These are phyloP conservation scores for Penicillium diatomitis DNA, from an alignment of 495 filamentous ascomycete species.

Conservation along the genomic window DNA sequence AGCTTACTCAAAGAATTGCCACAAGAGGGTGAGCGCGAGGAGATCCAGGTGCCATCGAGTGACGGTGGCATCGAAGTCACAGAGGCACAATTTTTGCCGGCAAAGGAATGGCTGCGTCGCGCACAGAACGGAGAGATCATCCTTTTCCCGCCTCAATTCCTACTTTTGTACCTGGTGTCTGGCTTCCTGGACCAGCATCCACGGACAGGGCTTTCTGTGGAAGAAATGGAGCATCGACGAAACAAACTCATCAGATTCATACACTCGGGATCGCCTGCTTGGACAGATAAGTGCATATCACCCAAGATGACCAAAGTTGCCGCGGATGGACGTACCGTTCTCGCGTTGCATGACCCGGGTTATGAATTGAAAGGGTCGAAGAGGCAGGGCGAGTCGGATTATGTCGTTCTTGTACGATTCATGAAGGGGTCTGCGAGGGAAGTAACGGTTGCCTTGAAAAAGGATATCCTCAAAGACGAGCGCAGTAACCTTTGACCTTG, in stretches of 20 bases:
- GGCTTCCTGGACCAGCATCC: conserved; percentile 46
- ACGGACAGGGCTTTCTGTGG: conserved; percentile 17
- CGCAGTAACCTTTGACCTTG: conserved; percentile 21
- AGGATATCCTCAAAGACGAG: conserved; percentile 34
- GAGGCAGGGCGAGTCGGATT: conserved; percentile 59
- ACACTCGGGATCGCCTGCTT: conserved; percentile 45
- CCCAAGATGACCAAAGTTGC: conserved; percentile 50
- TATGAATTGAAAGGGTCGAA: conserved; percentile 54
- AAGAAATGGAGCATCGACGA: conserved; percentile 41
- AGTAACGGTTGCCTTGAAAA: conserved; percentile 44
- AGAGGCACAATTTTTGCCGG: conserved; percentile 64
- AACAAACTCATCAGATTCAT: conserved; percentile 51
- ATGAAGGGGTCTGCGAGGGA: conserved; percentile 44
- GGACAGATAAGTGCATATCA: conserved; percentile 72
- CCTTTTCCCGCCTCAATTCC: conserved; percentile 84
- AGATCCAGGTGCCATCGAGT: conserved; percentile 52
- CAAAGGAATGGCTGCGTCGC: conserved; percentile 56
- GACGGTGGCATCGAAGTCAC: conserved; percentile 85
- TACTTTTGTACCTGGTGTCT: conserved; percentile 60
- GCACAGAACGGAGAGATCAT: conserved; percentile 59
- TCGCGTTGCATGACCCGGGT: conserved; percentile 64
- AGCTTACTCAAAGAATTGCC: conserved; percentile 21
- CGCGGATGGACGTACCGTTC: conserved; percentile 49
- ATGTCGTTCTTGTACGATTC: conserved; percentile 64
- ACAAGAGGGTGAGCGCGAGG: conserved; percentile 26